Percentiles rank a stretch among this genome's conserved stretches.
phyloP scores from a whole-genome alignment of 139 green algal species.

The Monoraphidium neglectum region DNA sequence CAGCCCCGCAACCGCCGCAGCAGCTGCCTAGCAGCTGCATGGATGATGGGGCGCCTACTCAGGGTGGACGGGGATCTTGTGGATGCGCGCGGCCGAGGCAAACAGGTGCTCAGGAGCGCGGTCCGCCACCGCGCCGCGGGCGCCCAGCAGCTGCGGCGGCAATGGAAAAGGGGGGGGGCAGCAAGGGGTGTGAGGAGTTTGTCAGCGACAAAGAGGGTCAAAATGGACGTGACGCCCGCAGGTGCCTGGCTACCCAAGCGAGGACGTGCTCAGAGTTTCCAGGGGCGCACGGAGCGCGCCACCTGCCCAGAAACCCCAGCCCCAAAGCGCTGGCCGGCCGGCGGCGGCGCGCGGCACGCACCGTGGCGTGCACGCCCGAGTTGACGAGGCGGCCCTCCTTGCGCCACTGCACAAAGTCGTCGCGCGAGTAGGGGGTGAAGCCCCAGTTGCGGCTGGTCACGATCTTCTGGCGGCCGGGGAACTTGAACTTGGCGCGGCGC shows the following conservation, averaged over 20 bases:
- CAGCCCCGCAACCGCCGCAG: no score
- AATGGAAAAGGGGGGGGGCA: neutral
- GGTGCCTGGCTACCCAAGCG: no score
- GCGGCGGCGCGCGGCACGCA: no score
- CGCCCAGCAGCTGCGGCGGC: constrained; percentile 28
- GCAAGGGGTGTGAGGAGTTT: neutral
- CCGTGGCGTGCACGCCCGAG: constrained; percentile 86
- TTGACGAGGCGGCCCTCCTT: constrained; percentile 88
- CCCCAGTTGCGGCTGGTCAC: constrained; percentile 95
- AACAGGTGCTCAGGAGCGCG: constrained; percentile 69
- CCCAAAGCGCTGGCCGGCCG: no score
- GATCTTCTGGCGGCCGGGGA: constrained; percentile 98
- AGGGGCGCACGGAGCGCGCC: neutral
- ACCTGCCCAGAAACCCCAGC: neutral
- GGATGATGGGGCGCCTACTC: no score
- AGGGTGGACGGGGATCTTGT: constrained; percentile 35
- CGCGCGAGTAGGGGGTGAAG: constrained; percentile 90
- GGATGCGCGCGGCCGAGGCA: constrained; percentile 48
- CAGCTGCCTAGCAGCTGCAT: no score
- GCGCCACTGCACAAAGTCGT: constrained; percentile 95
- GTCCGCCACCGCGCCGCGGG: constrained; percentile 52
- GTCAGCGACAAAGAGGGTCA: no score
- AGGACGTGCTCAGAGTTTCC: no score
- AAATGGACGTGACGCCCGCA: neutral
- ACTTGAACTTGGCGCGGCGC: constrained; percentile 99